These are phyloP conservation scores for Cercospora berteroae DNA, from an alignment of 2,329 filamentous ascomycete species.

Conservation along the genomic window DNA sequence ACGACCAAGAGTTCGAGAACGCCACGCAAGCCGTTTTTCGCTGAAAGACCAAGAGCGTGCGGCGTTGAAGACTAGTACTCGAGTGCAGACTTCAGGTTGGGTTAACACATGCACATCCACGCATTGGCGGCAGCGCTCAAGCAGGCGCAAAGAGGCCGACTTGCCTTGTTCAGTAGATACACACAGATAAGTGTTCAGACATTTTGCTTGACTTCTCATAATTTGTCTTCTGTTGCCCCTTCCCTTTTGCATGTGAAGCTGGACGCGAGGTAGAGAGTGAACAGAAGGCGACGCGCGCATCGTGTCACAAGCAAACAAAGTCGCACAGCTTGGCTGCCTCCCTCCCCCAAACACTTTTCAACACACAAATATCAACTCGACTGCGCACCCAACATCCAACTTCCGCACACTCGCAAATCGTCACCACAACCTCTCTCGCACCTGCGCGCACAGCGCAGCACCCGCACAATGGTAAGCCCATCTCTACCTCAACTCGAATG, in stretches of 20 bases:
- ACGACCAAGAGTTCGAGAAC: conserved; percentile 5
- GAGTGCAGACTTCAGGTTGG: not conserved
- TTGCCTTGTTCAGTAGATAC: not conserved
- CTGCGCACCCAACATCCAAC: not conserved
- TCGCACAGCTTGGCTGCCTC: not conserved
- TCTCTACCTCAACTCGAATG: not conserved
- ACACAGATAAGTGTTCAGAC: not conserved
- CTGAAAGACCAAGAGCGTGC: not conserved
- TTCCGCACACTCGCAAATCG: not conserved
- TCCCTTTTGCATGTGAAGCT: not conserved
- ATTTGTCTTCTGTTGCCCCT: not conserved
- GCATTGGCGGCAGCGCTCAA: not conserved
- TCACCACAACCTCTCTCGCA: not conserved
- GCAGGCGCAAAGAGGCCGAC: not conserved
- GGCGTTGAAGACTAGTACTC: not conserved
- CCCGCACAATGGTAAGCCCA: not conserved
- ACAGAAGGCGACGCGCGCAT: not conserved
- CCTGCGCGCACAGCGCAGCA: not conserved
- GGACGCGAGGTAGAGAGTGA: not conserved
- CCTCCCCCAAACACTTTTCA: not conserved
- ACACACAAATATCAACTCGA: not conserved
- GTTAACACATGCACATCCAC: not conserved
- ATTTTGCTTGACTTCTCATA: not conserved
- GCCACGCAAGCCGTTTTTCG: not conserved
- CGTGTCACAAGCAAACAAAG: not conserved